Evolutionary conservation across 495 filamentous ascomycete species (phyloP), one percentile per base, ranked within the genome.

Genomic region (Venustampulla echinocandica): DNA sequence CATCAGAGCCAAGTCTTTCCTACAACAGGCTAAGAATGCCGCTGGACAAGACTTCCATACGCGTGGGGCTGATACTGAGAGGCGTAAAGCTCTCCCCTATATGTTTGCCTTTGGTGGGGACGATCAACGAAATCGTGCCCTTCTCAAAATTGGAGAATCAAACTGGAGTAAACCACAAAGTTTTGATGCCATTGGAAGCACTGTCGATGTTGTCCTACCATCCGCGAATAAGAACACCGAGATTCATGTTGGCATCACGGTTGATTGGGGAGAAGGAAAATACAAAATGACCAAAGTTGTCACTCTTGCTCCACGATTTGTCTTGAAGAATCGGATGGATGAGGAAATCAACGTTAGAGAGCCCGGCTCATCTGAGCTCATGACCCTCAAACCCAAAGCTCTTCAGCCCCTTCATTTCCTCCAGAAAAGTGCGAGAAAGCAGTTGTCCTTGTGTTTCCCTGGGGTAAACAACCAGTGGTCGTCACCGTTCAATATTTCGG

Each of bases 401-500:
- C 70, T 95, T 20, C 71, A 87, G 30, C 88, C 93, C 30, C 68
- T 98, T 27, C 81, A 94, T 50, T 97, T 87, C 69, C 69, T 97
- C 41, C 84, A 88, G 39, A 80, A 82, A 55, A 74, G 75, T 10
- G 71, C 76, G 4, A 77, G 82, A 41, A 95, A 96, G 62, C 92
- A 97, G 63, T 71, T 98, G 14, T 90, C 84, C 42, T 67, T 98
- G 9, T 93, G 90, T 65, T 96, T 90, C 66, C 86, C 92, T 0
- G 93, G 92, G 0, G 77, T 94, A 30, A 95, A 93, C 70, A 94
- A 96, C 63, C 85, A 90, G 61, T 98, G 93, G 93, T 95, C 93
- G 19, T 90, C 93, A 5, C 88, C 92, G 1, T 94, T 98, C 70
- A 94, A 90, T 60, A 96, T 98, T 47, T 87, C 88, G 10, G 89